Conservation (phyloP, 2,329 filamentous ascomycete genomes). For the Colletotrichum tamarilloi region DNA sequence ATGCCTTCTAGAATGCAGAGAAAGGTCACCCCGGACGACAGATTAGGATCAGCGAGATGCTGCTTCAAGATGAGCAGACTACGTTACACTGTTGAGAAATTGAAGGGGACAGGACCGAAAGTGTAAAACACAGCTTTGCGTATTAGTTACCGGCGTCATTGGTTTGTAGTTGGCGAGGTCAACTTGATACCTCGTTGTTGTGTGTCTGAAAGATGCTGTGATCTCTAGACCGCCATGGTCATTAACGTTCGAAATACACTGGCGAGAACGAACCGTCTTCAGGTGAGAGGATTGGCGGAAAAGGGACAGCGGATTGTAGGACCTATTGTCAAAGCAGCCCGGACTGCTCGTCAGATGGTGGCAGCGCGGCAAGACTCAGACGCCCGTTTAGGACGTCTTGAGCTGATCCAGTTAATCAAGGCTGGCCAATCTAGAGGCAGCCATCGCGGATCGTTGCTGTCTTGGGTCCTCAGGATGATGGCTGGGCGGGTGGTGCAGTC, state of each 20-base stretch:
- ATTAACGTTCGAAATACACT: background rate
- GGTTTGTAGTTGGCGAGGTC: background rate
- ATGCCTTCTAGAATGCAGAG: background rate
- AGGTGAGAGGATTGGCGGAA: slow-evolving; percentile 20
- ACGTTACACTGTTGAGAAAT: slow-evolving; percentile 16
- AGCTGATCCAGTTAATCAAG: slow-evolving; percentile 33
- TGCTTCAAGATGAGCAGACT: slow-evolving; percentile 7
- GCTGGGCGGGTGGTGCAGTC: background rate
- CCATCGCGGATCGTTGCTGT: slow-evolving; percentile 26
- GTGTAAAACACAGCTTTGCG: slow-evolving; percentile 4
- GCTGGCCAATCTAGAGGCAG: slow-evolving; percentile 31
- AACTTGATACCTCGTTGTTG: background rate
- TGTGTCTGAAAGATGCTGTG: background rate
- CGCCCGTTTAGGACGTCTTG: slow-evolving; percentile 12
- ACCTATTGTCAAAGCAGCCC: slow-evolving; percentile 2
- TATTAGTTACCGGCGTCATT: background rate
- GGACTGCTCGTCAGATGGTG: slow-evolving; percentile 7
- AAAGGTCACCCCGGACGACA: slow-evolving; percentile 23
- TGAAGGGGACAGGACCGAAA: slow-evolving; percentile 17
- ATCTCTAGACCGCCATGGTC: background rate
- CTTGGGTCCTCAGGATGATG: slow-evolving; percentile 1
- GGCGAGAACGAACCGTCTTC: slow-evolving; percentile 13
- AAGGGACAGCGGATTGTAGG: background rate
- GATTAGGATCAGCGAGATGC: slow-evolving; percentile 27
- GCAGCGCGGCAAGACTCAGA: slow-evolving; percentile 1